Percentiles rank a stretch among this genome's conserved stretches.
Conservation (phyloP, 192 early-diverging fungal species). For the Entomortierella chlamydospora region DNA sequence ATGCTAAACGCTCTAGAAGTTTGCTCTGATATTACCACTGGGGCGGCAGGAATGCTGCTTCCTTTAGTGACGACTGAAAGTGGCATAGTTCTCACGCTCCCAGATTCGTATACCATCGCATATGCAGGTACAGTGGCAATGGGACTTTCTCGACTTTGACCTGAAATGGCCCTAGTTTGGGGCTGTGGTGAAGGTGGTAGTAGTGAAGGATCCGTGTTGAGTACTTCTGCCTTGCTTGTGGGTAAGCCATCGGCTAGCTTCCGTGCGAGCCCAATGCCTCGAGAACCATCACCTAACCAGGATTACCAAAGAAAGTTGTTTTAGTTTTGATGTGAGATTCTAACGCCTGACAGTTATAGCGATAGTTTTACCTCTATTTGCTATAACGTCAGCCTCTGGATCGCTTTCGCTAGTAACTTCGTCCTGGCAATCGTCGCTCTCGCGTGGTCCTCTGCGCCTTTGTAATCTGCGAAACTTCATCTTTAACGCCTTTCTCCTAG, state of each 20-base stretch:
- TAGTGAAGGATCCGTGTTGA: background rate
- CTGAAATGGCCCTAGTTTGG: slow-evolving; percentile 7
- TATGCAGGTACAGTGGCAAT: background rate
- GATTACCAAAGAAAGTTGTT: background rate
- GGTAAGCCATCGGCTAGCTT: background rate
- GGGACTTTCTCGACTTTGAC: background rate
- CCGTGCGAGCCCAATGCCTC: background rate
- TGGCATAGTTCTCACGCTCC: slow-evolving; percentile 11
- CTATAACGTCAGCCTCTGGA: background rate
- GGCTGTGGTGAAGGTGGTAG: background rate
- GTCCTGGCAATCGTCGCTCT: background rate
- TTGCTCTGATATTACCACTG: background rate
- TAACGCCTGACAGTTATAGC: background rate
- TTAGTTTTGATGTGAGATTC: too few relatives aligned
- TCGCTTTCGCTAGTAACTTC: background rate
- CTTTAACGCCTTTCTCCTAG: background rate
- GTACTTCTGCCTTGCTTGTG: background rate
- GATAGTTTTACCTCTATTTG: background rate
- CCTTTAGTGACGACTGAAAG: slow-evolving; percentile 16
- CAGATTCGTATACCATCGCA: slow-evolving; percentile 18
- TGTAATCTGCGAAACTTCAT: background rate
- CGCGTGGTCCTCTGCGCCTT: background rate
- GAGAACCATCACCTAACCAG: background rate
- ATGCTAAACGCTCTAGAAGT: background rate
- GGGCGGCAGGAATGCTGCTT: background rate